Percentiles rank a stretch among this genome's conserved stretches.
phyloP scores from a whole-genome alignment of 2,329 filamentous ascomycete genomes.

The Aspergillus persii region DNA sequence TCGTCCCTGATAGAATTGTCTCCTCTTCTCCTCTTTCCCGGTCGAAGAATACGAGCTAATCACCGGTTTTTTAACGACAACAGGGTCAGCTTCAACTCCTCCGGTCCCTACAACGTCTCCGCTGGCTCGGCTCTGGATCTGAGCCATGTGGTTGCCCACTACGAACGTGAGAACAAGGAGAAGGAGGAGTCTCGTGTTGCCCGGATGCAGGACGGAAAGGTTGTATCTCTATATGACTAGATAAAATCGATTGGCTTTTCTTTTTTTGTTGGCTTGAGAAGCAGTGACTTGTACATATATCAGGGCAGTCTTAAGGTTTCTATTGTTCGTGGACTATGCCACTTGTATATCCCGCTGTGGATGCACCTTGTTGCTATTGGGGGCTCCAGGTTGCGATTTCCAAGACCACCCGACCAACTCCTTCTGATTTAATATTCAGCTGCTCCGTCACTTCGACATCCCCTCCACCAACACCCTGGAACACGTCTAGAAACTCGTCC shows the following conservation, averaged over 20 bases:
- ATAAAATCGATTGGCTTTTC: conserved; percentile 20
- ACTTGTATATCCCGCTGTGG: background rate
- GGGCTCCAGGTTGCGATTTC: conserved; percentile 20
- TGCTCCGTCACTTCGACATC: conserved; percentile 31
- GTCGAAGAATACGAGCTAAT: background rate
- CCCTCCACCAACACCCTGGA: conserved; percentile 26
- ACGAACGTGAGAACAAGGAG: conserved; percentile 57
- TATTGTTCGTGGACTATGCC: conserved; percentile 21
- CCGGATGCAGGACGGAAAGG: conserved; percentile 45
- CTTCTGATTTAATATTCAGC: conserved; percentile 40
- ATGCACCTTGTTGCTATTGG: background rate
- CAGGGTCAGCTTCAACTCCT: conserved; percentile 59
- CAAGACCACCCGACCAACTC: conserved; percentile 45
- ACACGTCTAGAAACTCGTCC: conserved; percentile 52
- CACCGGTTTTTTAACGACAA: background rate
- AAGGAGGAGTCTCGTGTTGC: conserved; percentile 56
- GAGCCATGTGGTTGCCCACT: conserved; percentile 60
- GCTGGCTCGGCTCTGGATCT: conserved; percentile 61
- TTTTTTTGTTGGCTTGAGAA: conserved; percentile 24
- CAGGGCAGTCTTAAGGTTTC: conserved; percentile 25
- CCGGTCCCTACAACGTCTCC: conserved; percentile 62
- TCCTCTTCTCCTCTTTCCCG: background rate
- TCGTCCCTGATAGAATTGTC: conserved; percentile 18
- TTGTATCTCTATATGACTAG: conserved; percentile 45
- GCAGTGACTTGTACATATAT: conserved; percentile 36